Base-by-base conservation (phyloP, 1,139 yeast species). In the Yamadazyma triangularis region DNA sequence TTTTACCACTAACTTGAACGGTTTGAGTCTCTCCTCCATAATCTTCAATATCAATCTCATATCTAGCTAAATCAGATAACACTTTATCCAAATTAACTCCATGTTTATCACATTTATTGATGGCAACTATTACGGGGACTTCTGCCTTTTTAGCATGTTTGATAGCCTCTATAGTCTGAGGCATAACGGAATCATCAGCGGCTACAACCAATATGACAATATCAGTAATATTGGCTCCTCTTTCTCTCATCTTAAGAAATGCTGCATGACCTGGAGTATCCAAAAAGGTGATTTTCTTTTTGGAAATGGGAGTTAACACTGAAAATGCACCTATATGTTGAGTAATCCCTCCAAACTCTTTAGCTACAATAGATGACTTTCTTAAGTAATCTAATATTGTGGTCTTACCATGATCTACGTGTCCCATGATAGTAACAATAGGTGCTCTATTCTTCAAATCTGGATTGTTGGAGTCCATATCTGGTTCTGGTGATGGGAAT, bases 251-350 rank as follows among this genome's bases (percentile, higher is more conserved):
- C 47, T 88, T 88, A 43, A 91, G 66, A 51, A 91, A 91, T 0
- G 97, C 98, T 10, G 96, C 94, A 58, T 91, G 99, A 0, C 99
- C 99, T 0, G 99, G 99, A 0, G 99, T 91, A 56, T 91, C 99
- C 40, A 91, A 67, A 44, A 91, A 89, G 0, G 97, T 89, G 42
- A 91, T 86, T 31, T 66, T 67, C 53, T 80, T 82, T 47, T 82
- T 78, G 1, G 93, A 77, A 1, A 74, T 55, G 0, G 93, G 89
- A 0, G 95, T 75, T 10, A 69, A 64, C 15, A 91, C 95, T 6
- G 93, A 82, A 49, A 93, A 93, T 1, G 98, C 98, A 52, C 98
- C 98, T 38, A 91, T 91, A 53, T 89, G 97, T 54, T 91, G 99
- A 0, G 99, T 91, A 31, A 91, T 91, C 14, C 99, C 98, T 29